These are phyloP conservation scores for Tylopilus plumbeoviolaceoides DNA, from an alignment of 768 basidiomycete genomes.

Conservation along the genomic window DNA sequence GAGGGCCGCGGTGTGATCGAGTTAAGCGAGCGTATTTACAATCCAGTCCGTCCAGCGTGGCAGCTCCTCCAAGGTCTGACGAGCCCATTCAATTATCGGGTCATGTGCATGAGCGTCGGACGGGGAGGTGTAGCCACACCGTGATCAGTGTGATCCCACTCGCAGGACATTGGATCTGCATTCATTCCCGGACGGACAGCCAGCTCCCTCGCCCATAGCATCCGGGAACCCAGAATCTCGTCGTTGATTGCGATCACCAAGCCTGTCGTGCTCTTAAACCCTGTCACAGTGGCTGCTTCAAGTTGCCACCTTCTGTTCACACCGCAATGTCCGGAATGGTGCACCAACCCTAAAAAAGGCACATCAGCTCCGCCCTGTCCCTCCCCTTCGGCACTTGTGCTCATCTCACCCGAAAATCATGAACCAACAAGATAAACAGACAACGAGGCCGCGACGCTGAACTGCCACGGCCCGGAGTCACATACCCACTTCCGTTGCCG, in stretches of 20 bases:
- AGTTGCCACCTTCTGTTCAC: constrained; percentile 30
- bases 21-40: constrained; percentile 37
- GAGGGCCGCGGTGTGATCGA: constrained; percentile 38
- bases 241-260: constrained; percentile 23
- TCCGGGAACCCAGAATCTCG: constrained; percentile 28
- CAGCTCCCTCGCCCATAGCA: constrained; percentile 19
- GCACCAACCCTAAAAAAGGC: constrained; percentile 32
- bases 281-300: constrained; percentile 16
- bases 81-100: not conserved
- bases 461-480: constrained; percentile 15
- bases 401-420: constrained; percentile 22
- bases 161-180: constrained; percentile 25
- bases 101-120: not conserved
- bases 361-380: constrained; percentile 28
- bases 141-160: not conserved
- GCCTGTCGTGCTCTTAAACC: constrained; percentile 4
- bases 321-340: constrained; percentile 39
- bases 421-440: constrained; percentile 13
- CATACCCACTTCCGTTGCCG: constrained; percentile 12
- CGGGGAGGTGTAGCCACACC: constrained; percentile 1
- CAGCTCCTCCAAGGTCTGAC: constrained; percentile 12
- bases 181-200: constrained; percentile 30
- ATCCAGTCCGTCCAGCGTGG: constrained; percentile 31
- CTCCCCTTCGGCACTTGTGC: not conserved
- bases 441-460: constrained; percentile 27